These are phyloP conservation scores for Panus rudis DNA, from an alignment of 768 basidiomycete species.

Conservation along the genomic window DNA sequence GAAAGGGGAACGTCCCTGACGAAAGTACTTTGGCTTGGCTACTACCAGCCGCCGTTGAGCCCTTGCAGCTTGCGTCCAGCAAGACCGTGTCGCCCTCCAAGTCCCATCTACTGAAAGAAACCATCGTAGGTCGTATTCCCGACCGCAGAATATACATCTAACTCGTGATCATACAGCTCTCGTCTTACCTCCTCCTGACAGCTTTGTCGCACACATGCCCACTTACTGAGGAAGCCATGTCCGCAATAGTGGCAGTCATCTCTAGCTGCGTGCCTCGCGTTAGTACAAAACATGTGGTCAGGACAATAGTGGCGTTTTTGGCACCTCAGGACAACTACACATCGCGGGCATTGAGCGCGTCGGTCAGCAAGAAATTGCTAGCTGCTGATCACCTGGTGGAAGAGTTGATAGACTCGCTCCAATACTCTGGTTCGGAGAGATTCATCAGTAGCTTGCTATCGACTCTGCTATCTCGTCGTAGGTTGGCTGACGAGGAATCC, in stretches of 20 bases:
- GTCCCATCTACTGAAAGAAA: constrained; percentile 34
- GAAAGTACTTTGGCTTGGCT: constrained; percentile 62
- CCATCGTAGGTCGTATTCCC: constrained; percentile 39
- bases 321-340: constrained; percentile 60
- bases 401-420: constrained; percentile 34
- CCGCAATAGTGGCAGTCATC: constrained; percentile 50
- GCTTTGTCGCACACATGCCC: constrained; percentile 61
- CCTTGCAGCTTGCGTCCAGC: constrained; percentile 30
- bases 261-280: constrained; percentile 41
- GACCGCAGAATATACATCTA: background rate
- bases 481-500: constrained; percentile 25
- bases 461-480: constrained; percentile 30
- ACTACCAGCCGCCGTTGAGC: constrained; percentile 56
- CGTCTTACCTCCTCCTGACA: constrained; percentile 66
- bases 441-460: constrained; percentile 48
- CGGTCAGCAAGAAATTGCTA: no score
- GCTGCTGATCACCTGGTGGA: no score
- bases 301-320: constrained; percentile 58
- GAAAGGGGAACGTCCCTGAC: constrained; percentile 46
- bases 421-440: constrained; percentile 48
- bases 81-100: constrained; percentile 7
- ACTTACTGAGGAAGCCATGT: constrained; percentile 51
- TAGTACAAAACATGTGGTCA: constrained; percentile 52
- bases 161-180: constrained; percentile 41
- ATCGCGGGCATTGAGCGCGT: no score